These are phyloP conservation scores for Fusarium phyllophilum DNA, from an alignment of 2,329 filamentous ascomycete genomes.

Conservation along the genomic window DNA sequence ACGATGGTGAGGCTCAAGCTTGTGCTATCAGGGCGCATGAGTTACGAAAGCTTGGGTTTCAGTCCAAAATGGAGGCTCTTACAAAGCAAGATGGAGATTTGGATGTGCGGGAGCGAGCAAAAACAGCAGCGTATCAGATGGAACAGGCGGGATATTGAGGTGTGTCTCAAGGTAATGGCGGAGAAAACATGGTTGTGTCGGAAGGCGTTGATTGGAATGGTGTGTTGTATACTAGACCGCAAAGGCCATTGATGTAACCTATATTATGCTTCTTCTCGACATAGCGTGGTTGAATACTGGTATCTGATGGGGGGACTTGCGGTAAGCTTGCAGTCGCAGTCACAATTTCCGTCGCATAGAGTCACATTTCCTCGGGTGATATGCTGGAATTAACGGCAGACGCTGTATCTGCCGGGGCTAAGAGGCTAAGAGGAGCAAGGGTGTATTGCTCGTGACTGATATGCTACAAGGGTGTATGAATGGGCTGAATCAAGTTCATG, in stretches of 20 bases:
- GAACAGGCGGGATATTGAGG: constrained; percentile 53
- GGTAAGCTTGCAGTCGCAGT: constrained; percentile 3
- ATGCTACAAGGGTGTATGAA: constrained; percentile 9
- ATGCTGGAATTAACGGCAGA: constrained; percentile 31
- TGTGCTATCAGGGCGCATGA: constrained; percentile 74
- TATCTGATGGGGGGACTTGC: background rate
- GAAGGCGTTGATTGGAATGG: constrained; percentile 6
- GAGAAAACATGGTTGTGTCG: background rate
- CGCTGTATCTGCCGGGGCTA: constrained; percentile 30
- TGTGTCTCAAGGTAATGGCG: background rate
- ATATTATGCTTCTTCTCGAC: background rate
- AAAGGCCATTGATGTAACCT: constrained; percentile 6
- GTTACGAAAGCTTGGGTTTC: constrained; percentile 77
- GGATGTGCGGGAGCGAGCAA: constrained; percentile 86
- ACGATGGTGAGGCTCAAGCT: constrained; percentile 71
- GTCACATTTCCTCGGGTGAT: constrained; percentile 16
- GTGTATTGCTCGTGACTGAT: constrained; percentile 20
- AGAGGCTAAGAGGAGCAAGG: background rate
- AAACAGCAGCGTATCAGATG: constrained; percentile 80
- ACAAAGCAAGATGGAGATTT: constrained; percentile 75
- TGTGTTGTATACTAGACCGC: constrained; percentile 7
- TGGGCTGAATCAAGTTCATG: constrained; percentile 19
- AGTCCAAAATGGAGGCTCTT: constrained; percentile 71
- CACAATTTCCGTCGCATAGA: background rate
- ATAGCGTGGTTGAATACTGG: constrained; percentile 4